These are phyloP conservation scores for Pisolithus marmoratus DNA, from an alignment of 768 basidiomycete species.

Conservation along the genomic window DNA sequence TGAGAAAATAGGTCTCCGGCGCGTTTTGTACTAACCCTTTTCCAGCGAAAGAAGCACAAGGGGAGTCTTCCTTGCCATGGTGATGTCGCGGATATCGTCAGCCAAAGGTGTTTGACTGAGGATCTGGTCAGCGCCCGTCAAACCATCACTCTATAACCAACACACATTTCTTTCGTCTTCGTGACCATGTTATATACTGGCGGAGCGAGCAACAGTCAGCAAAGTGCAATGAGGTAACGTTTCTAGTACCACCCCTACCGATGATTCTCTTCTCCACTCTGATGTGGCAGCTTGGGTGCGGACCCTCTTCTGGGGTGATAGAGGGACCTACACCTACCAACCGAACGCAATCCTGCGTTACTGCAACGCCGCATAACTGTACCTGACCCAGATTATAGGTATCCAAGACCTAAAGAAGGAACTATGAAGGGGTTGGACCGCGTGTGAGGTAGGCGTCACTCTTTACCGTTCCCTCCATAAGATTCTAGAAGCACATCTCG, in stretches of 20 bases:
- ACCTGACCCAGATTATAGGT: conserved; percentile 41
- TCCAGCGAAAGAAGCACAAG: conserved; percentile 38
- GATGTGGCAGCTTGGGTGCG: conserved; percentile 43
- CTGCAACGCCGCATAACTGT: conserved; percentile 43
- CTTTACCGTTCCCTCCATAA: conserved; percentile 6
- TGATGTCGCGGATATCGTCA: conserved; percentile 49
- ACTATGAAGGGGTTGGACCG: too few species aligned
- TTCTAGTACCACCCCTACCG: conserved; percentile 28
- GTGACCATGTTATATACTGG: conserved; percentile 45
- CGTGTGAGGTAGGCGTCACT: too few species aligned
- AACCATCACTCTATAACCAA: not conserved
- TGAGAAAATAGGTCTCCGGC: not conserved
- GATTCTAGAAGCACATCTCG: conserved; percentile 30
- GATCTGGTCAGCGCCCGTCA: conserved; percentile 7
- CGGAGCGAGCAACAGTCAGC: not conserved
- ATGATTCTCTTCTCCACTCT: conserved; percentile 50
- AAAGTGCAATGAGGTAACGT: not conserved
- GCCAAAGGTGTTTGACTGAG: conserved; percentile 49
- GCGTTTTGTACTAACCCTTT: conserved; percentile 14
- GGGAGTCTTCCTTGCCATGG: conserved; percentile 39
- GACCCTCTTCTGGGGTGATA: conserved; percentile 34
- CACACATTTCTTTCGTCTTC: conserved; percentile 41
- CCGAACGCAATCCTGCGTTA: conserved; percentile 41
- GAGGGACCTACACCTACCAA: conserved; percentile 49
- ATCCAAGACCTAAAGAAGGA: conserved; percentile 28